A percentile compares a stretch with the other conserved stretches of the same genome.
phyloP scores from a whole-genome alignment of 2,329 filamentous ascomycete genomes.

The Phaeosphaeriaceae sp. region DNA sequence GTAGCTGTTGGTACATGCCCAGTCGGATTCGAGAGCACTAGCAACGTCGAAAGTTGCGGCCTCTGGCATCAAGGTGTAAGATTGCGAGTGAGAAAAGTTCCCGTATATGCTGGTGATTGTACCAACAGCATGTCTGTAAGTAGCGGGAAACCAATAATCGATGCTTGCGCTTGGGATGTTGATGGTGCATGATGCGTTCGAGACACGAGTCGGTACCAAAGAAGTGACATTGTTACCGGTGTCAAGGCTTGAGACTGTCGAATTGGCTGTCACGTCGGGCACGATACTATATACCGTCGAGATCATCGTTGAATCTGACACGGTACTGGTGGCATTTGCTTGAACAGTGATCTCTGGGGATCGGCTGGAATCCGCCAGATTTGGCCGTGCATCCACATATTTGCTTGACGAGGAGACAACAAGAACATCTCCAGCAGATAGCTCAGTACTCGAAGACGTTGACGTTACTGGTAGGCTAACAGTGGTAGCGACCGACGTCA shows the following conservation, averaged over 20 bases:
- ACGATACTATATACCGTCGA: background rate
- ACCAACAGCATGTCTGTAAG: conserved; percentile 28
- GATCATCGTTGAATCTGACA: background rate
- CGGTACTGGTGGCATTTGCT: background rate
- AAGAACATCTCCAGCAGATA: conserved; percentile 6
- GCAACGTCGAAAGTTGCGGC: conserved; percentile 37
- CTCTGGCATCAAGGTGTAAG: conserved; percentile 28
- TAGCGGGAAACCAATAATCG: conserved; percentile 44
- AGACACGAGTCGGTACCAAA: conserved; percentile 11
- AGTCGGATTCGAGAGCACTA: conserved; percentile 30
- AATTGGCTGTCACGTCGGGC: conserved; percentile 4
- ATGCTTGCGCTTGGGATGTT: conserved; percentile 43
- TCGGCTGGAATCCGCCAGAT: background rate
- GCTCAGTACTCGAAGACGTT: background rate
- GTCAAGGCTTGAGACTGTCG: background rate
- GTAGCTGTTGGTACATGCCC: conserved; percentile 27
- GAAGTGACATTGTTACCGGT: conserved; percentile 5
- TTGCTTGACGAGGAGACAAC: conserved; percentile 11
- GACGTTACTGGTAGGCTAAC: conserved; percentile 7
- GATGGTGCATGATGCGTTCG: conserved; percentile 39
- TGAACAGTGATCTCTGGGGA: background rate
- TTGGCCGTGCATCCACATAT: conserved; percentile 6
- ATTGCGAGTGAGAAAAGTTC: conserved; percentile 26
- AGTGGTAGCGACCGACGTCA: conserved; percentile 14
- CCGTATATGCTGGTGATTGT: conserved; percentile 24